Percentiles rank a stretch among this genome's conserved stretches.
phyloP scores from a whole-genome alignment of 2,329 filamentous ascomycete species.

The Tothia fuscella region DNA sequence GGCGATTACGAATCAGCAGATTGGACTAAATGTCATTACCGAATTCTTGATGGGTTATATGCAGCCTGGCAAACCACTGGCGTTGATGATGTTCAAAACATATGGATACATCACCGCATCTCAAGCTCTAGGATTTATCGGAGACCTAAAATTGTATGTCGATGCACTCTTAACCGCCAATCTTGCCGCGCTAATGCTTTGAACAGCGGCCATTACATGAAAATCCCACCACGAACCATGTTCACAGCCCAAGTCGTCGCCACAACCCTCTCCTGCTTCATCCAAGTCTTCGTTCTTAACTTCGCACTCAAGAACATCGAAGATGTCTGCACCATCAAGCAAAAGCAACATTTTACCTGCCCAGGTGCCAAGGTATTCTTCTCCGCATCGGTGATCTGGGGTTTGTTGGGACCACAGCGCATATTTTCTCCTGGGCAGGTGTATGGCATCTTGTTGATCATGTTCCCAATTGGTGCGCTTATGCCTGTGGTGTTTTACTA shows the following conservation, averaged over 20 bases:
- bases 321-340: conserved; percentile 28
- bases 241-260: conserved; percentile 41
- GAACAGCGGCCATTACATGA: conserved; percentile 31
- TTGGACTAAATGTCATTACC: conserved; percentile 52
- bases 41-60: conserved; percentile 54
- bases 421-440: conserved; percentile 53
- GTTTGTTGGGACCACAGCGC: conserved; percentile 50
- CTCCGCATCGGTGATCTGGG: conserved; percentile 56
- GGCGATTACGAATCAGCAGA: conserved; percentile 53
- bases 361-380: conserved; percentile 54
- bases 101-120: conserved; percentile 18
- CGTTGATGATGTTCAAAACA: conserved; percentile 43
- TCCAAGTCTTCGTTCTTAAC: conserved; percentile 38
- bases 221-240: conserved; percentile 36
- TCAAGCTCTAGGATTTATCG: conserved; percentile 14
- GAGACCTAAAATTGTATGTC: conserved; percentile 16
- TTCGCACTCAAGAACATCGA: conserved; percentile 37
- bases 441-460: conserved; percentile 48
- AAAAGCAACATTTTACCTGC: conserved; percentile 43
- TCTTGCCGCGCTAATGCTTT: neutral
- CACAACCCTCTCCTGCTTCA: conserved; percentile 36
- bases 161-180: neutral
- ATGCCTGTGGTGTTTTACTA: conserved; percentile 42
- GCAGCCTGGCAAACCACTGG: conserved; percentile 56
- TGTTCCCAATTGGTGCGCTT: conserved; percentile 46